phyloP scores from a whole-genome alignment of 139 green algal species.

The Penium margaritaceum region DNA sequence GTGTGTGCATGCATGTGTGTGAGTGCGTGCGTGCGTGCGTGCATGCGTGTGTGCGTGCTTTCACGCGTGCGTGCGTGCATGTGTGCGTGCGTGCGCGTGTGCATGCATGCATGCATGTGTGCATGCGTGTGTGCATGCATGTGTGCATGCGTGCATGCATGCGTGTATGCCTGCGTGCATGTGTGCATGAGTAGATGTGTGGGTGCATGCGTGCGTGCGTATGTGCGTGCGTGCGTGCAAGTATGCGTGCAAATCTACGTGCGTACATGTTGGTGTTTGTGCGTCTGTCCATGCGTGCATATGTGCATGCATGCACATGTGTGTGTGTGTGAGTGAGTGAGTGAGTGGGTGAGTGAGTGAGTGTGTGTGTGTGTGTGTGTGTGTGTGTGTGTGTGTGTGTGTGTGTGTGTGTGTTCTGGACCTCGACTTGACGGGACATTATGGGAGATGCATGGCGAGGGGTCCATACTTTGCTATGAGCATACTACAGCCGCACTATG shows the following conservation, averaged over 20 bases:
- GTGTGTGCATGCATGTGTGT: not conserved
- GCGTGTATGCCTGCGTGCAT: not conserved
- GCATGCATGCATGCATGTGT: not conserved
- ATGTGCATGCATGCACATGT: not conserved
- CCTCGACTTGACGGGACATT: too few species aligned
- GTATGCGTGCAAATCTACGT: not conserved
- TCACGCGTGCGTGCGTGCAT: not conserved
- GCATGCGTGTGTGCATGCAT: not conserved
- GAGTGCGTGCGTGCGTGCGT: not conserved
- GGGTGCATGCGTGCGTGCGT: not conserved
- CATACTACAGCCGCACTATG: too few species aligned
- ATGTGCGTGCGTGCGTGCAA: not conserved
- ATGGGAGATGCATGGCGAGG: too few species aligned
- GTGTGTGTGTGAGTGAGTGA: too few species aligned
- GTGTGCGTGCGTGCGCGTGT: not conserved
- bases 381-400: too few species aligned
- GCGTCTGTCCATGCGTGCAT: not conserved
- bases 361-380: too few species aligned
- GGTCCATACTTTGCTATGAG: too few species aligned
- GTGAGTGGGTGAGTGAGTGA: too few species aligned
- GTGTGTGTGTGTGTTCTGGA: too few species aligned
- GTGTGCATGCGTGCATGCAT: not conserved
- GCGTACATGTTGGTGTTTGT: not conserved
- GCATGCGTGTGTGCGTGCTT: not conserved
- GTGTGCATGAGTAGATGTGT: not conserved